Conservation (phyloP, 202 grass and related monocot genomes). For the Panicum virgatum region DNA sequence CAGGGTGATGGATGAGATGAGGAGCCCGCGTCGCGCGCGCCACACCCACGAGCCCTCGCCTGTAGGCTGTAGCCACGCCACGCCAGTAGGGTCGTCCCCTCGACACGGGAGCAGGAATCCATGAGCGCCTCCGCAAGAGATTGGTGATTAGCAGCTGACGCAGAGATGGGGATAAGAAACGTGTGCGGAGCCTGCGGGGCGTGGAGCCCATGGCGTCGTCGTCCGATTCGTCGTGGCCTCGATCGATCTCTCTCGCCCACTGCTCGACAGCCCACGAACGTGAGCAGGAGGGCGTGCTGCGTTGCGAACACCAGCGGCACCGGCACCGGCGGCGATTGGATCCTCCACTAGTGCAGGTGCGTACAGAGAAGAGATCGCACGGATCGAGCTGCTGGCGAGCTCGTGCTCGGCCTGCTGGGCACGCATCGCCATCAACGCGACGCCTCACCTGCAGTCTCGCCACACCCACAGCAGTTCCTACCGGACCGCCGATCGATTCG, state of each 20-base stretch:
- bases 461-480: neutral
- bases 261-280: constrained; percentile 19
- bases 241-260: neutral
- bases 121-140: neutral
- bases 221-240: neutral
- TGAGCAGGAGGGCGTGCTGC: neutral
- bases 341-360: neutral
- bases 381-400: neutral
- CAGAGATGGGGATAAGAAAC: neutral
- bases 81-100: neutral
- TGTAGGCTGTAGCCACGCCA: too few species aligned
- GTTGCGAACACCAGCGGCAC: neutral
- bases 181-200: neutral
- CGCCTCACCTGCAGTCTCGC: neutral
- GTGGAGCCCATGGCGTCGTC: neutral
- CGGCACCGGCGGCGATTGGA: neutral
- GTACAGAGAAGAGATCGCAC: neutral
- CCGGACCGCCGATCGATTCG: too few species aligned
- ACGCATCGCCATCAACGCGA: neutral
- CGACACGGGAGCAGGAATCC: neutral
- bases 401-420: neutral
- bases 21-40: neutral
- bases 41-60: neutral
- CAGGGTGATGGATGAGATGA: too few species aligned
- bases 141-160: neutral